Percentiles rank a stretch among this genome's conserved stretches.
Evolutionary conservation across 371 early-diverging fungal genomes (phyloP).

Genomic region (Apophysomyces trapeziformis): DNA sequence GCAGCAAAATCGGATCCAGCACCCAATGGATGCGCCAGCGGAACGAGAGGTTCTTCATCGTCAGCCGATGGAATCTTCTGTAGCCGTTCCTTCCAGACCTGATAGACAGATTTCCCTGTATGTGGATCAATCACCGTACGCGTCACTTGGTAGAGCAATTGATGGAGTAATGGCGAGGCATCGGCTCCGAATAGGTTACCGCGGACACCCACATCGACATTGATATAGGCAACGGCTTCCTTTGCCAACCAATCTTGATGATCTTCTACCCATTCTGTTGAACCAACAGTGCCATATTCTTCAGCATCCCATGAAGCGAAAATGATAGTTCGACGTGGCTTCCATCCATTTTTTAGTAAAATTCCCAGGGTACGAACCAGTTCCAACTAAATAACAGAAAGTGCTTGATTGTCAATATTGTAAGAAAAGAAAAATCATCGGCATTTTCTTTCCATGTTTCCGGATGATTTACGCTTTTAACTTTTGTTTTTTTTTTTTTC

Average conservation of each 20-base stretch:
- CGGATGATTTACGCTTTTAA: no score
- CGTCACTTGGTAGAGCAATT: slow-evolving; percentile 57
- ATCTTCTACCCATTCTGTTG: slow-evolving; percentile 77
- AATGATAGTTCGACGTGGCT: slow-evolving; percentile 66
- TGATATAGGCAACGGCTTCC: slow-evolving; percentile 62
- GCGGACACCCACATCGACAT: slow-evolving; percentile 59
- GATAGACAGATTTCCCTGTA: slow-evolving; percentile 53
- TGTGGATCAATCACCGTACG: slow-evolving; percentile 52
- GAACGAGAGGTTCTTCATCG: slow-evolving; percentile 11
- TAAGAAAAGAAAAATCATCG: neutral
- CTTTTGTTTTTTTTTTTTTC: no score
- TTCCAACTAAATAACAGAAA: slow-evolving; percentile 45
- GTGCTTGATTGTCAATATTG: neutral
- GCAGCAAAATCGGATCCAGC: slow-evolving; percentile 57
- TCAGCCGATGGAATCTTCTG: neutral
- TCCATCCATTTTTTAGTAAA: slow-evolving; percentile 65
- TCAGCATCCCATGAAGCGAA: slow-evolving; percentile 75
- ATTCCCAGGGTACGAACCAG: slow-evolving; percentile 58
- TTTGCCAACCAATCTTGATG: slow-evolving; percentile 56
- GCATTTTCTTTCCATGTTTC: no score
- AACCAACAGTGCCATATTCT: slow-evolving; percentile 69
- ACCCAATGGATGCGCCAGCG: slow-evolving; percentile 36
- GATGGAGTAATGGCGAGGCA: slow-evolving; percentile 56
- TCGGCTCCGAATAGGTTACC: slow-evolving; percentile 55
- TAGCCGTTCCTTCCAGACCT: slow-evolving; percentile 43